These are phyloP conservation scores for Cephaloascus fragrans DNA, from an alignment of 805 yeast species.

Conservation along the genomic window DNA sequence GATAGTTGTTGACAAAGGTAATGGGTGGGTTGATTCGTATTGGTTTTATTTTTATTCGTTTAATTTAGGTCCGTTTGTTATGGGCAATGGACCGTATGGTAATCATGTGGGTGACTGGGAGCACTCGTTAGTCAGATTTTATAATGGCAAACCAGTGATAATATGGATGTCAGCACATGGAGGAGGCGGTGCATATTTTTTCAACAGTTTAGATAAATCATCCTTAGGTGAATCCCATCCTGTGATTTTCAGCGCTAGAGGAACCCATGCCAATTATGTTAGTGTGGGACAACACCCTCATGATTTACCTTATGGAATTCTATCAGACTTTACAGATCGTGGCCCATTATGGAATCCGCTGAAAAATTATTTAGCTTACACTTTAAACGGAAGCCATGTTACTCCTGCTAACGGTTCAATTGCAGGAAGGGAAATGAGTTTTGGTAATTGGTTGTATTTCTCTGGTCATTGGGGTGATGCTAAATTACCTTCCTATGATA, in stretches of 20 bases:
- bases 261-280: constrained; percentile 95
- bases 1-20: constrained; percentile 84
- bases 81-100: constrained; percentile 97
- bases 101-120: constrained; percentile 99
- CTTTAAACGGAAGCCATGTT: constrained; percentile 52
- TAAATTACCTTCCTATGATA: constrained; percentile 53
- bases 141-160: constrained; percentile 67
- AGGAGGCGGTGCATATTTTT: constrained; percentile 86
- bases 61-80: constrained; percentile 91
- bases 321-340: constrained; percentile 88
- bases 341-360: constrained; percentile 96
- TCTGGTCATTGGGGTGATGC: constrained; percentile 90
- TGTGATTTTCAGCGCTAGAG: constrained; percentile 80
- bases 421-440: constrained; percentile 40
- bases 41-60: constrained; percentile 96
- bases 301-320: constrained; percentile 85
- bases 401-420: constrained; percentile 36
- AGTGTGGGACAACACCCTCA: constrained; percentile 95
- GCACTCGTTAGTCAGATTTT: constrained; percentile 79
- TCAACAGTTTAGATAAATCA: constrained; percentile 63
- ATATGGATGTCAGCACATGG: constrained; percentile 99
- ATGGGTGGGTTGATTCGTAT: constrained; percentile 90
- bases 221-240: constrained; percentile 36
- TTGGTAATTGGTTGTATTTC: constrained; percentile 72
- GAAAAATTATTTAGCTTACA: constrained; percentile 70